A percentile compares a stretch with the other conserved stretches of the same genome.
phyloP scores from a whole-genome alignment of 139 green algal genomes.

The Edaphochlamys debaryana region DNA sequence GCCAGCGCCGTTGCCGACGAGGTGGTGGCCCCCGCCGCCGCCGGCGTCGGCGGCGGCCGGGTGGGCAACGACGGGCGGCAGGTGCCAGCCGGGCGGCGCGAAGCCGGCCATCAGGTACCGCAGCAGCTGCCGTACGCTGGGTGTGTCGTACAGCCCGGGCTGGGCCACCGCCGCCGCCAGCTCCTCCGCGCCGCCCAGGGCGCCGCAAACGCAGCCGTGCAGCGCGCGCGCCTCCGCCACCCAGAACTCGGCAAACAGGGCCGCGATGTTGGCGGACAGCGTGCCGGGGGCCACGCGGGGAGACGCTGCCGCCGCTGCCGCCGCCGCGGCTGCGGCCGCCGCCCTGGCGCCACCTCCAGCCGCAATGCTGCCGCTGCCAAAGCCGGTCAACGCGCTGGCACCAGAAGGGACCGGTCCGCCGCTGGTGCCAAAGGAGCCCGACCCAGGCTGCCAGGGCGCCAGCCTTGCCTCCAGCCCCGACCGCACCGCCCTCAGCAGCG shows the following conservation, averaged over 20 bases:
- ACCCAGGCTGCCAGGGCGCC: neutral
- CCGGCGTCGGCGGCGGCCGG: neutral
- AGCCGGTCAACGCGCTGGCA: no score
- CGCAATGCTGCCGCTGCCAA: neutral
- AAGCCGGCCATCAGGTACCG: constrained; percentile 24
- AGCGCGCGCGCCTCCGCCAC: constrained; percentile 10
- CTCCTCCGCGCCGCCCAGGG: constrained; percentile 21
- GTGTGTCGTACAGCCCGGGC: constrained; percentile 20
- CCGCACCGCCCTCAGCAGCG: constrained; percentile 1
- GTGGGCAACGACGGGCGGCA: constrained; percentile 5
- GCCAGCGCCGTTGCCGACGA: constrained; percentile 23
- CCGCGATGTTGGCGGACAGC: constrained; percentile 17
- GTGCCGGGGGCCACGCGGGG: no score
- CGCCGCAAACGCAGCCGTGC: constrained; percentile 3
- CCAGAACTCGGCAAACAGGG: constrained; percentile 31
- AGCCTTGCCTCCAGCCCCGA: constrained; percentile 13
- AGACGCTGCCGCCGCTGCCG: no score
- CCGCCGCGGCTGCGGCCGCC: no score
- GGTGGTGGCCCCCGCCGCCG: neutral
- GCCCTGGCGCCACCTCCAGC: neutral
- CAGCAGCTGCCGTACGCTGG: constrained; percentile 32
- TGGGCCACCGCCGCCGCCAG: constrained; percentile 11
- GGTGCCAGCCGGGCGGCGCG: constrained; percentile 29
- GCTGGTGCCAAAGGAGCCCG: no score
- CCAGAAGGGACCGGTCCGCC: no score